phyloP scores from a whole-genome alignment of 2,329 filamentous ascomycete species.

The Penicillium sp. region DNA sequence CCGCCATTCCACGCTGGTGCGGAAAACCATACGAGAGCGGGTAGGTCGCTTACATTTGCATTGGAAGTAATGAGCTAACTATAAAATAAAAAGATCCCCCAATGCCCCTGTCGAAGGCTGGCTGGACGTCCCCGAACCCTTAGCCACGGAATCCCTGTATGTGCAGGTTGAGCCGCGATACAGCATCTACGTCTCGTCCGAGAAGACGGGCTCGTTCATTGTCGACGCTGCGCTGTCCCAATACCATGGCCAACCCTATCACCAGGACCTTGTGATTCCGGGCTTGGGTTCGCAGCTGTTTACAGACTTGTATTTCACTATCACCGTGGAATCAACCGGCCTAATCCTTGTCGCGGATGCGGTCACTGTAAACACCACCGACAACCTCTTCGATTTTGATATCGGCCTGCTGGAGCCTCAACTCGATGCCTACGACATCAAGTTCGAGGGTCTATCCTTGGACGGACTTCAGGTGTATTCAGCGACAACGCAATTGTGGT shows the following conservation, averaged over 20 bases:
- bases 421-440: constrained; percentile 8
- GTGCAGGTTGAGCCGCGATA: constrained; percentile 12
- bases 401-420: constrained; percentile 5
- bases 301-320: constrained; percentile 9
- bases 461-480: constrained; percentile 11
- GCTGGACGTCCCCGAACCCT: neutral
- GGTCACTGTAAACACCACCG: constrained; percentile 9
- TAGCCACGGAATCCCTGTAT: neutral
- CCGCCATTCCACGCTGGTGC: constrained; percentile 13
- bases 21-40: constrained; percentile 14
- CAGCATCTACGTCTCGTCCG: constrained; percentile 15
- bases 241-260: constrained; percentile 10
- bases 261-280: neutral
- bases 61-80: neutral
- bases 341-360: constrained; percentile 3
- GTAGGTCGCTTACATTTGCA: neutral
- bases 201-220: constrained; percentile 11
- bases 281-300: constrained; percentile 3
- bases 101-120: constrained; percentile 7
- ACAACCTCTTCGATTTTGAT: constrained; percentile 11
- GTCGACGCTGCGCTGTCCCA: constrained; percentile 10
- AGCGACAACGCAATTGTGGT: constrained; percentile 11
- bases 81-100: neutral
- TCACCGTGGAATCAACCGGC: neutral
- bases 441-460: constrained; percentile 1